Evolutionary conservation across 352 stramenopile genomes (phyloP).

Genomic region (Phytophthora tubulina): DNA sequence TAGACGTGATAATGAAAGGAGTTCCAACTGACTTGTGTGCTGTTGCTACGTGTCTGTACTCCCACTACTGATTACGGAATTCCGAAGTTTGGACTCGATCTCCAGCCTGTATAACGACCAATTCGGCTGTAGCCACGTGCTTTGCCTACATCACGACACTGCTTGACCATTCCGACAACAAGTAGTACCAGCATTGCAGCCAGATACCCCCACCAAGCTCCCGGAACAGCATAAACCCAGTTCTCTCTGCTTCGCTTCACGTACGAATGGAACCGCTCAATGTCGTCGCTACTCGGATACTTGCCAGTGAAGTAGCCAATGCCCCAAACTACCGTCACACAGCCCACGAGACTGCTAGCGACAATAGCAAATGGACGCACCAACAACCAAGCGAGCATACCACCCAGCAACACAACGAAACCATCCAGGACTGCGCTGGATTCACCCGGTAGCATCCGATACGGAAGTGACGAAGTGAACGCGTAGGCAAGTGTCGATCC

Average conservation of each 20-base stretch:
- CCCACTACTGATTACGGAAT: constrained; percentile 12
- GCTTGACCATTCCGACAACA: constrained; percentile 48
- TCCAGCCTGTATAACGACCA: constrained; percentile 35
- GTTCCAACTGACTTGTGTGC: constrained; percentile 1
- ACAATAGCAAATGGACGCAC: constrained; percentile 64
- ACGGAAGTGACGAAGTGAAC: constrained; percentile 56
- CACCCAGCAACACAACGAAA: constrained; percentile 49
- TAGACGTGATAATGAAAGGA: constrained; percentile 31
- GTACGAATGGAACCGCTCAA: constrained; percentile 54
- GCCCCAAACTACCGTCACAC: constrained; percentile 56
- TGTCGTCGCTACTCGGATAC: constrained; percentile 70
- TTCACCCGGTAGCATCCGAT: constrained; percentile 46
- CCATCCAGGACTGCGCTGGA: constrained; percentile 45
- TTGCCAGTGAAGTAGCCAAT: constrained; percentile 79
- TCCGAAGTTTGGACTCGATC: constrained; percentile 21
- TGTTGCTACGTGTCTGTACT: constrained; percentile 4
- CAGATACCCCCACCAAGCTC: constrained; percentile 76
- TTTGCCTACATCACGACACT: constrained; percentile 34
- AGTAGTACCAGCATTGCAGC: constrained; percentile 58
- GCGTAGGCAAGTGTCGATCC: constrained; percentile 49
- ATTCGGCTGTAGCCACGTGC: constrained; percentile 27
- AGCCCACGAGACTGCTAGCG: constrained; percentile 73
- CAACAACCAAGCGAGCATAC: constrained; percentile 62
- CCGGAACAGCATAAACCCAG: constrained; percentile 58
- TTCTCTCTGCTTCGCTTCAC: constrained; percentile 2